Conservation (phyloP, 495 filamentous ascomycete genomes). For the Durotheca rogersii region DNA sequence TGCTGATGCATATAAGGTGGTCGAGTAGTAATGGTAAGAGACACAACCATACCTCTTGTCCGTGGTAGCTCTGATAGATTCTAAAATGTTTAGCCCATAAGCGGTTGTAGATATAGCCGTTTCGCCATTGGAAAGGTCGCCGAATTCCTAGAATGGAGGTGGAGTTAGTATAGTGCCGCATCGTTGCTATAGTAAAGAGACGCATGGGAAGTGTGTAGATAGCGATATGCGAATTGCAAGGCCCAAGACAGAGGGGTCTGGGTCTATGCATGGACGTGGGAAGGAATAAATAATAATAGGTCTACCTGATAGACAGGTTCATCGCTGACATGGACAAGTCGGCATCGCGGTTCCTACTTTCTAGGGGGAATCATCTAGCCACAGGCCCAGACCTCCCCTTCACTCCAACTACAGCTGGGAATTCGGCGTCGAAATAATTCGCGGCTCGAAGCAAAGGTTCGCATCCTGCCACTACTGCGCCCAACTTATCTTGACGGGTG, state of each 20-base stretch:
- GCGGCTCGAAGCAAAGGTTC: background rate
- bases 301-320: conserved; percentile 4
- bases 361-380: conserved; percentile 1
- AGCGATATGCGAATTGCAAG: conserved; percentile 12
- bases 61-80: conserved; percentile 62
- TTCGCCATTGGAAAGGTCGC: conserved; percentile 51
- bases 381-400: conserved; percentile 1
- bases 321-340: background rate
- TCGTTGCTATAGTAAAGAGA: too few relatives aligned
- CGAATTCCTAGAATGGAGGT: conserved; percentile 30
- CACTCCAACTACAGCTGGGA: conserved; percentile 12
- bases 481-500: too few relatives aligned
- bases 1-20: conserved; percentile 3
- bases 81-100: conserved; percentile 64
- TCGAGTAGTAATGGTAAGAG: conserved; percentile 4
- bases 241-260: conserved; percentile 6
- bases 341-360: conserved; percentile 15
- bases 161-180: conserved; percentile 23
- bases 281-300: too few relatives aligned
- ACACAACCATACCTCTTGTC: conserved; percentile 65
- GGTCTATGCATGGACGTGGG: conserved; percentile 19
- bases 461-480: too few relatives aligned
- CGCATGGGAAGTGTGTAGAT: background rate
- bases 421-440: background rate
- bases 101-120: conserved; percentile 63